Percentiles rank a stretch among this genome's conserved stretches.
These are phyloP conservation scores for Sporothrix pallida DNA, from an alignment of 2,329 filamentous ascomycete genomes.

Conservation along the genomic window DNA sequence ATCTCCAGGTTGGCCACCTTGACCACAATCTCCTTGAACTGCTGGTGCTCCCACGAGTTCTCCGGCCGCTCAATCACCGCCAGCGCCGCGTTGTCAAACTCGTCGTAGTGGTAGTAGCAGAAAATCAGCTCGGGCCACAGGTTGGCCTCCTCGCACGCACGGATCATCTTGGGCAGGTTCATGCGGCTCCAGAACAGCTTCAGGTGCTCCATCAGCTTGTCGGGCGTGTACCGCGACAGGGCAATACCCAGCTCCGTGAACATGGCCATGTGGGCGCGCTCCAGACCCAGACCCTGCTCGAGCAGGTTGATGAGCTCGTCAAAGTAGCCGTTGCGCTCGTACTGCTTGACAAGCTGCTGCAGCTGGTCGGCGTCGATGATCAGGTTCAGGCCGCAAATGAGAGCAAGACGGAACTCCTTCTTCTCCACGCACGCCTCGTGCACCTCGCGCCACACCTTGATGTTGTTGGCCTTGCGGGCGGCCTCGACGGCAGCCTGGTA, in stretches of 20 bases:
- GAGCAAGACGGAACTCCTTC: conserved; percentile 98
- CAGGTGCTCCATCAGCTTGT: conserved; percentile 96
- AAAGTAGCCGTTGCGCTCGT: conserved; percentile 96
- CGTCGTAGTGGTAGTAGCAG: conserved; percentile 97
- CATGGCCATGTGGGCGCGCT: conserved; percentile 94
- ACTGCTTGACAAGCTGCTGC: conserved; percentile 90
- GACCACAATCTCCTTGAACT: conserved; percentile 98
- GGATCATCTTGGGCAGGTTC: conserved; percentile 97
- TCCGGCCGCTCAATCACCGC: conserved; percentile 97
- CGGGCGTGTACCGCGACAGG: conserved; percentile 91
- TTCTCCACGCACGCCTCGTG: conserved; percentile 95
- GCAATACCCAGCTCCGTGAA: conserved; percentile 94
- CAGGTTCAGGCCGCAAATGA: conserved; percentile 97
- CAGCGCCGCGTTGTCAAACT: conserved; percentile 95
- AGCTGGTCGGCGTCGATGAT: conserved; percentile 98
- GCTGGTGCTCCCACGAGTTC: conserved; percentile 98
- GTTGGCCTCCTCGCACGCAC: conserved; percentile 89
- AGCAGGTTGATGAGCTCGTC: conserved; percentile 95
- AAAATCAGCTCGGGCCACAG: conserved; percentile 98
- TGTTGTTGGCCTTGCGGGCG: conserved; percentile 97
- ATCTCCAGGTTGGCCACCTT: conserved; percentile 99
- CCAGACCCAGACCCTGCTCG: conserved; percentile 91
- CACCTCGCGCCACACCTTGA: conserved; percentile 99
- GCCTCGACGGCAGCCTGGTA: conserved; percentile 98
- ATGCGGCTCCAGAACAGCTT: conserved; percentile 98